phyloP scores from a whole-genome alignment of 345 rosid genomes.

The Bruguiera sexangula region DNA sequence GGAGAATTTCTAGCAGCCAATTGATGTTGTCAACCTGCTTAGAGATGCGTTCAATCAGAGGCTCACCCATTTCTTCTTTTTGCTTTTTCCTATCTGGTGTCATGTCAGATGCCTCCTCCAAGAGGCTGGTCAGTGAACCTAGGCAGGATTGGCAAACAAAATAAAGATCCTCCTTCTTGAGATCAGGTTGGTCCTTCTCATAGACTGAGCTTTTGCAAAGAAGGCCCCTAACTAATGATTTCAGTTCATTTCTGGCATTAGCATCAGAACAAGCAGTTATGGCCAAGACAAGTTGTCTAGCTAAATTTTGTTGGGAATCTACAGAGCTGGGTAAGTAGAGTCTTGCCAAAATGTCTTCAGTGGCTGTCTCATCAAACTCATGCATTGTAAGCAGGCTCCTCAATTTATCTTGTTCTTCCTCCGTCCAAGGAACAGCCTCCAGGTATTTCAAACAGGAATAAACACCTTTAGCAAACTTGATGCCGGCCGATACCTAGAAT shows the following conservation, averaged over 20 bases:
- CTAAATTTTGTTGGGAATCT: slow-evolving; percentile 49
- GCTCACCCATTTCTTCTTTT: slow-evolving; percentile 40
- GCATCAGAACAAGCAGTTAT: slow-evolving; percentile 56
- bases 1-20: slow-evolving; percentile 78
- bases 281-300: slow-evolving; percentile 64
- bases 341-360: slow-evolving; percentile 63
- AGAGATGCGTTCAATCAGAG: slow-evolving; percentile 66
- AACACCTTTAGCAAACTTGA: slow-evolving; percentile 61
- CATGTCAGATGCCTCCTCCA: slow-evolving; percentile 48
- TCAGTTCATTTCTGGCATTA: slow-evolving; percentile 78
- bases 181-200: slow-evolving; percentile 71
- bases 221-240: slow-evolving; percentile 74
- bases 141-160: slow-evolving; percentile 55
- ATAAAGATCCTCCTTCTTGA: slow-evolving; percentile 66
- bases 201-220: slow-evolving; percentile 84
- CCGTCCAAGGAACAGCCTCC: slow-evolving; percentile 96
- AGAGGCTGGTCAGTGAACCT: slow-evolving; percentile 42
- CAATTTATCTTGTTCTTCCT: slow-evolving; percentile 88
- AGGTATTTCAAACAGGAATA: slow-evolving; percentile 72
- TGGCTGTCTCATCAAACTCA: slow-evolving; percentile 52
- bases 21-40: slow-evolving; percentile 79
- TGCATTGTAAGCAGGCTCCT: slow-evolving; percentile 51
- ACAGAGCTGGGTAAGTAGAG: slow-evolving; percentile 37
- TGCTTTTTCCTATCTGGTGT: slow-evolving; percentile 17
- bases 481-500: slow-evolving; percentile 68